phyloP scores from a whole-genome alignment of 2,329 filamentous ascomycete species.

The Diaporthe sp. region DNA sequence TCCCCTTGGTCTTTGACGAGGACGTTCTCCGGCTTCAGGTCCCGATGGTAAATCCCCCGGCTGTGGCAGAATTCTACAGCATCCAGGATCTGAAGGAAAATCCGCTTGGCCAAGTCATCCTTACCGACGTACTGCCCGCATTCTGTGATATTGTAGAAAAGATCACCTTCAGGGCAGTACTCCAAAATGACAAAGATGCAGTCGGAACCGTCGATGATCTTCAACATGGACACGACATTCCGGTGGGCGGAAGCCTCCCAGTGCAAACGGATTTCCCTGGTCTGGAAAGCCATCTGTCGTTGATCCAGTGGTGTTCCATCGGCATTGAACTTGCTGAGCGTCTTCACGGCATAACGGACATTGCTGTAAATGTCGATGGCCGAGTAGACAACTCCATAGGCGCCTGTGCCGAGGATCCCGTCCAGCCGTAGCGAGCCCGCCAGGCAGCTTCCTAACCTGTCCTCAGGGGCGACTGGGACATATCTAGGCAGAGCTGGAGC shows the following conservation, averaged over 20 bases:
- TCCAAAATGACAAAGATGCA: slow-evolving; percentile 98
- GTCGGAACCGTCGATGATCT: slow-evolving; percentile 91
- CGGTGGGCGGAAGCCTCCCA: slow-evolving; percentile 89
- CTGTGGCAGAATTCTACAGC: slow-evolving; percentile 96
- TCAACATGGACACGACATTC: slow-evolving; percentile 93
- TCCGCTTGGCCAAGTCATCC: slow-evolving; percentile 86
- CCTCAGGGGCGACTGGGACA: slow-evolving; percentile 79
- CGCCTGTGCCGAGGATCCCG: slow-evolving; percentile 89
- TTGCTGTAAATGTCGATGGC: slow-evolving; percentile 87
- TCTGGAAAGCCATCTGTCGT: slow-evolving; percentile 90
- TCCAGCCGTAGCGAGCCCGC: slow-evolving; percentile 87
- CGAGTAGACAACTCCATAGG: slow-evolving; percentile 96
- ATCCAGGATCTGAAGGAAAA: slow-evolving; percentile 96
- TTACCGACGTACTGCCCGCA: slow-evolving; percentile 93
- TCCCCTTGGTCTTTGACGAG: slow-evolving; percentile 89
- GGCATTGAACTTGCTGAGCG: slow-evolving; percentile 89
- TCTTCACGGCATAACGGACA: slow-evolving; percentile 93
- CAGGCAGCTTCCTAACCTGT: slow-evolving; percentile 86
- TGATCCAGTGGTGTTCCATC: slow-evolving; percentile 81
- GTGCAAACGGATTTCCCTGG: slow-evolving; percentile 92
- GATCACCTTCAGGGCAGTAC: slow-evolving; percentile 95
- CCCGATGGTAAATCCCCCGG: slow-evolving; percentile 94
- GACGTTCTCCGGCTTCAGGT: slow-evolving; percentile 98
- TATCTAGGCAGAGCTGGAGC: slow-evolving; percentile 56
- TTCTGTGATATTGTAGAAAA: slow-evolving; percentile 98